Evolutionary conservation across 2,329 filamentous ascomycete genomes (phyloP).

Genomic region (Endocalyx cinctus): DNA sequence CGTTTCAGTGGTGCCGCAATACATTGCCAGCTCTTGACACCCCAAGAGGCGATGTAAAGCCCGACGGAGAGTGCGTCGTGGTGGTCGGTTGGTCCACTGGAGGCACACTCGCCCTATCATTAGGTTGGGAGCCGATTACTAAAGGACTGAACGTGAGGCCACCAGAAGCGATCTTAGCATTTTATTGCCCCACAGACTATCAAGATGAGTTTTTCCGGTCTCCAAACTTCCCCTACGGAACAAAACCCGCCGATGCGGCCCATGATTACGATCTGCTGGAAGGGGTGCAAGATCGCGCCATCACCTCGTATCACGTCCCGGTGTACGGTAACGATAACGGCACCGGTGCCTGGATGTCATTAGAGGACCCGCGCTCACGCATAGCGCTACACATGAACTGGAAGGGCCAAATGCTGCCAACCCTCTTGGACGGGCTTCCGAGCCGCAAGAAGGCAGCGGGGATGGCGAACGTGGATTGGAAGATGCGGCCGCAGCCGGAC

Average conservation of each 20-base stretch:
- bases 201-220: slow-evolving; percentile 14
- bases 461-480: slow-evolving; percentile 7
- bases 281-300: slow-evolving; percentile 12
- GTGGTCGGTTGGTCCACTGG: slow-evolving; percentile 46
- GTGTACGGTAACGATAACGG: too few species aligned
- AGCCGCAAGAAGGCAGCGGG: slow-evolving; percentile 6
- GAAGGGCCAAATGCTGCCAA: slow-evolving; percentile 19
- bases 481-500: slow-evolving; percentile 10
- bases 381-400: slow-evolving; percentile 28
- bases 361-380: slow-evolving; percentile 19
- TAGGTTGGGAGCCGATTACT: slow-evolving; percentile 36
- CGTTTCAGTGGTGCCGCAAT: slow-evolving; percentile 34
- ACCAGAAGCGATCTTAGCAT: slow-evolving; percentile 38
- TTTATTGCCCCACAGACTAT: slow-evolving; percentile 35
- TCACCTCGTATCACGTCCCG: slow-evolving; percentile 13
- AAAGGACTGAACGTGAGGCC: slow-evolving; percentile 22
- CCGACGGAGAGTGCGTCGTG: slow-evolving; percentile 29
- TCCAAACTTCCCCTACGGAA: too few species aligned
- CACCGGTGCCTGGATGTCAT: slow-evolving; percentile 10
- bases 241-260: too few species aligned
- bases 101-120: slow-evolving; percentile 39
- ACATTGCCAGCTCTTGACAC: slow-evolving; percentile 23
- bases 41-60: slow-evolving; percentile 6
- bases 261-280: too few species aligned
- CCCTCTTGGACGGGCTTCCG: slow-evolving; percentile 21